Evolutionary conservation across 495 filamentous ascomycete species (phyloP), one percentile per base, ranked within the genome.

Genomic region (Massariosphaeria phaeospora): DNA sequence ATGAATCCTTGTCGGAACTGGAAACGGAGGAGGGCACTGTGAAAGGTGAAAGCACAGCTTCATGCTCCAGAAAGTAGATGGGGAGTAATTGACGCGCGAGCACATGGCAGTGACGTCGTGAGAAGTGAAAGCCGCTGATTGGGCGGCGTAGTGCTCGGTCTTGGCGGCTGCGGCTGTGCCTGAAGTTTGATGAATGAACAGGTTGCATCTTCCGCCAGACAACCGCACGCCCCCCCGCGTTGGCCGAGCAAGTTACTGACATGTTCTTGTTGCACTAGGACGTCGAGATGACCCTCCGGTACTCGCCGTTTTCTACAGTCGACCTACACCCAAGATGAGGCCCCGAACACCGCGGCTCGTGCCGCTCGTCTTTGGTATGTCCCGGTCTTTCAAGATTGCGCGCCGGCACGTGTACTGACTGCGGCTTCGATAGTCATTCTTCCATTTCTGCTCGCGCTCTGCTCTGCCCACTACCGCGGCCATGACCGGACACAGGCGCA

Each of bases 291-390:
- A 61, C 25, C 23, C 17, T 27, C 43, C 8, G 20, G 27, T 26
- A 41, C 54, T 36, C 35, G 27, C 17, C 26, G 47, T 46, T 25
- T 43, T 48, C 27, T 26, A 25, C 25, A 38, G 25, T 44, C 26
- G 25, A 42, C 18, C 13, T 13, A 15, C 24, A 17, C 5, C 55
- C 23, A 40, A 30, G 23, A 64, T 64, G 61, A 60, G 50, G 52
- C 56, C 36, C 20, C 34, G 31, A 38, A 34, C 41, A 33, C 52
- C 27, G 61, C 61, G 61, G 57, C 61, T 61, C 38, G 52, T 61
- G 61, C 61, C 61, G 61, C 61, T 64, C 38, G 43, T 57, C 41
- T 34, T 61, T 25, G 40, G 61, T 64, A 48, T 34, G 59, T 55
- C 18, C n/a, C n/a, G n/a, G n/a, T 34, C 4, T 10, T 18, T 15